These are phyloP conservation scores for Carex cristatella DNA, from an alignment of 176 grass and related monocot species.

Conservation along the genomic window DNA sequence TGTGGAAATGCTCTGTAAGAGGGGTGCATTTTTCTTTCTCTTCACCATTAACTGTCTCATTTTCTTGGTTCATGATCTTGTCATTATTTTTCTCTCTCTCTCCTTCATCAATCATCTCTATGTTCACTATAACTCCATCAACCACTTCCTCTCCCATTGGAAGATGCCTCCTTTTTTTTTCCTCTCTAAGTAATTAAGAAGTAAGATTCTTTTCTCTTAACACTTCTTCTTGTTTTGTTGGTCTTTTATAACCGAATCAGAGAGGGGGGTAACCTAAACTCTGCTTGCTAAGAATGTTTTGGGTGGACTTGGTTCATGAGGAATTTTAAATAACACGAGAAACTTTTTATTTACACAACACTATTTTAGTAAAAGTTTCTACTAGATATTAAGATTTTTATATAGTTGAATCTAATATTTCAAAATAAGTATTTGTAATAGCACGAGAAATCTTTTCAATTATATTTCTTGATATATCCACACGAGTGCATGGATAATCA, in stretches of 20 bases:
- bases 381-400: not conserved
- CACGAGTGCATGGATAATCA: not conserved
- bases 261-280: not conserved
- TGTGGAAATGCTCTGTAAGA: slow-evolving; percentile 2
- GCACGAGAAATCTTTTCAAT: too few relatives aligned
- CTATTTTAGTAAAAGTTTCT: not conserved
- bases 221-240: not conserved
- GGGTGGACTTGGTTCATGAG: not conserved
- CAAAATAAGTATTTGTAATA: not conserved
- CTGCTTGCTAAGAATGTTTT: not conserved
- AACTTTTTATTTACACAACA: not conserved
- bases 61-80: not conserved
- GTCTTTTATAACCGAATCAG: slow-evolving; percentile 14
- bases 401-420: not conserved
- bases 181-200: not conserved
- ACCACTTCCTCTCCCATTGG: slow-evolving; percentile 26
- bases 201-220: not conserved
- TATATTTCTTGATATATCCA: not conserved
- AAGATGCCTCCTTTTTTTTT: not conserved
- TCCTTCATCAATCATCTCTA: slow-evolving; percentile 8
- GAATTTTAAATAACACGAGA: not conserved
- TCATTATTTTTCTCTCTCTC: not conserved
- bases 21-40: not conserved
- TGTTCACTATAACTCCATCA: slow-evolving; percentile 28
- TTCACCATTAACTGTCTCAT: not conserved